phyloP scores from a whole-genome alignment of 768 basidiomycete species.

The Macrolepiota albuminosa region DNA sequence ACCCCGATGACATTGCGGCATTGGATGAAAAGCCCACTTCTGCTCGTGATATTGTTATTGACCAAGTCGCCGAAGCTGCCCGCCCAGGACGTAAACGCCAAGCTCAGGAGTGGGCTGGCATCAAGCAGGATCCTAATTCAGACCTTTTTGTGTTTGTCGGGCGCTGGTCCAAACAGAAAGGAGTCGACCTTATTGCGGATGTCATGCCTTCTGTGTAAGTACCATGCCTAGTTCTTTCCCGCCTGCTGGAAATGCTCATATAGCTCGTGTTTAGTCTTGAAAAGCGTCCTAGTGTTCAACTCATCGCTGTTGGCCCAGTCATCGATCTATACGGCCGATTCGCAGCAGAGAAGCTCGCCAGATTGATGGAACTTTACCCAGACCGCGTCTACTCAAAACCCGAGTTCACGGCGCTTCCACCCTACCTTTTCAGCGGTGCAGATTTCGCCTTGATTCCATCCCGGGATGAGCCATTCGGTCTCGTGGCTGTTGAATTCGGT shows the following conservation, averaged over 20 bases:
- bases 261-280: constrained; percentile 53
- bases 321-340: constrained; percentile 95
- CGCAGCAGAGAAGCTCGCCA: constrained; percentile 88
- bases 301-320: constrained; percentile 89
- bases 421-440: constrained; percentile 90
- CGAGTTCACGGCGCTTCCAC: constrained; percentile 91
- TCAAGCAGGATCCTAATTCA: constrained; percentile 85
- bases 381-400: constrained; percentile 95
- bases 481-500: constrained; percentile 95
- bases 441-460: constrained; percentile 96
- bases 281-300: constrained; percentile 80
- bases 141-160: constrained; percentile 96
- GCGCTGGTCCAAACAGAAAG: constrained; percentile 98
- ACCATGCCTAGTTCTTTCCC: constrained; percentile 1
- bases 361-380: constrained; percentile 93
- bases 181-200: constrained; percentile 95
- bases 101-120: constrained; percentile 93
- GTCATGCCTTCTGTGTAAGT: constrained; percentile 86
- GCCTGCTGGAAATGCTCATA: neutral
- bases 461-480: constrained; percentile 93
- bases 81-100: constrained; percentile 89
- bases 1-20: constrained; percentile 92
- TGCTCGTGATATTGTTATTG: constrained; percentile 71
- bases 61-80: constrained; percentile 79
- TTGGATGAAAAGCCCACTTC: constrained; percentile 74